These are phyloP conservation scores for Suillus decipiens DNA, from an alignment of 768 basidiomycete genomes.

Conservation along the genomic window DNA sequence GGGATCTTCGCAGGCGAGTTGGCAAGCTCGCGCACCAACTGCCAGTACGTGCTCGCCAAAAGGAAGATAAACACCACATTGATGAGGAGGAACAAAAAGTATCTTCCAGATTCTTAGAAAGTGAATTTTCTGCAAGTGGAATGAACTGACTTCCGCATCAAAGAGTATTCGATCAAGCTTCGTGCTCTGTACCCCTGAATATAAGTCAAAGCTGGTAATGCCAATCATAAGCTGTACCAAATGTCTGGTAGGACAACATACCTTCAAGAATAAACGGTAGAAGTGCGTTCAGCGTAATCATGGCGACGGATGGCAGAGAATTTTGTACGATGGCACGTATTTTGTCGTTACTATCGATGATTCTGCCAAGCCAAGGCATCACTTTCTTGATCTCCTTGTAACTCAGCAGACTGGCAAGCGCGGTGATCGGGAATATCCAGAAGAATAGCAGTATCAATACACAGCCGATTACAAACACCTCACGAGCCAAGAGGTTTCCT, in stretches of 20 bases:
- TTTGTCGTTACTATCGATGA: slow-evolving; percentile 81
- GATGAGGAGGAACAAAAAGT: slow-evolving; percentile 88
- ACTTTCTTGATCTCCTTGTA: slow-evolving; percentile 92
- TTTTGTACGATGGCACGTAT: slow-evolving; percentile 91
- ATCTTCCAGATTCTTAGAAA: slow-evolving; percentile 51
- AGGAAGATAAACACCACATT: slow-evolving; percentile 96
- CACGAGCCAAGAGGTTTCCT: slow-evolving; percentile 59
- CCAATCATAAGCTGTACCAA: not conserved
- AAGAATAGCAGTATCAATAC: slow-evolving; percentile 81
- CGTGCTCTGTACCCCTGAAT: slow-evolving; percentile 88
- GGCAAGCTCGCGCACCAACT: slow-evolving; percentile 87
- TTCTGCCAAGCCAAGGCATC: slow-evolving; percentile 82
- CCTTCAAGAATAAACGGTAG: slow-evolving; percentile 91
- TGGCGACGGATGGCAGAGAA: slow-evolving; percentile 86
- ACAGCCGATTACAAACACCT: slow-evolving; percentile 66
- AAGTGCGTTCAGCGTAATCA: slow-evolving; percentile 87
- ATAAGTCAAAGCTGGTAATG: slow-evolving; percentile 65
- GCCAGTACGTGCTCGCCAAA: slow-evolving; percentile 88
- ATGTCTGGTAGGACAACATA: slow-evolving; percentile 27
- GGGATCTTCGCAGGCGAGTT: slow-evolving; percentile 94
- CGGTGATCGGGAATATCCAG: slow-evolving; percentile 91
- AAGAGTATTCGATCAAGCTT: slow-evolving; percentile 91
- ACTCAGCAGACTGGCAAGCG: slow-evolving; percentile 83
- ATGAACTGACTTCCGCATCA: slow-evolving; percentile 79
- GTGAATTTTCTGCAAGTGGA: not conserved